Base-by-base conservation (phyloP, 495 filamentous ascomycete species). In the Penicillium pancosmium region DNA sequence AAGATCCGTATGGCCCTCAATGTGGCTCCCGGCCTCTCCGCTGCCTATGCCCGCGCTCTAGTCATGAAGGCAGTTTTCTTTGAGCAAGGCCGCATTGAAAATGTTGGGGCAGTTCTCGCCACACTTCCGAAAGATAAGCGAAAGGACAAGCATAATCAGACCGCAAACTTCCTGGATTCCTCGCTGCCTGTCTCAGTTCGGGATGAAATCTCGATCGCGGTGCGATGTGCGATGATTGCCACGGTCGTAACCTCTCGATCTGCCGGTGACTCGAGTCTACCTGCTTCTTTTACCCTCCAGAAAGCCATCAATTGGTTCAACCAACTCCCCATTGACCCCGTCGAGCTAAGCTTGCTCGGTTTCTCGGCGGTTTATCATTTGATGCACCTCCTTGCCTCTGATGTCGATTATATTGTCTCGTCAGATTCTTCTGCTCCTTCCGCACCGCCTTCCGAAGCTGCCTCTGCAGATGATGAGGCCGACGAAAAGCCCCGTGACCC, bases 161-260 rank as follows among this genome's bases (percentile, higher is more conserved):
- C 68, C 18, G 66, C 67, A 25, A 78, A 79, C 57, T 78, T 82
- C 50, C 65, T 80, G 0, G 75, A 81, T 52, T 79, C 76, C 2
- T 80, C 81, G 3, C 66, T 78, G 3, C 78, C 76, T 23, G 71
- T 80, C 40, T 75, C 77, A 10, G 78, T 86, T 16, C 78, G 83
- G 5, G 79, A 82, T 3, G 91, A 93, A 62, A 82, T 91, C 21
- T 80, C 79, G 15, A 81, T 89, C 58, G 86, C 91, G 3, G 83
- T 96, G 10, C 84, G 87, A 19, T 91, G 91, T 59, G 91, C 92
- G 9, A 93, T 92, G 84, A 88, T 89, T 50, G 84, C 90, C 12
- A 82, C 88, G 11, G 82, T 93, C 40, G 78, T 92, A 16, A 73
- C 70, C 1, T 71, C 74, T 7, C 67, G 73, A 46, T 68, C 70